Base-by-base conservation (phyloP, 352 stramenopile genomes). In the Phytophthora pinifolia region DNA sequence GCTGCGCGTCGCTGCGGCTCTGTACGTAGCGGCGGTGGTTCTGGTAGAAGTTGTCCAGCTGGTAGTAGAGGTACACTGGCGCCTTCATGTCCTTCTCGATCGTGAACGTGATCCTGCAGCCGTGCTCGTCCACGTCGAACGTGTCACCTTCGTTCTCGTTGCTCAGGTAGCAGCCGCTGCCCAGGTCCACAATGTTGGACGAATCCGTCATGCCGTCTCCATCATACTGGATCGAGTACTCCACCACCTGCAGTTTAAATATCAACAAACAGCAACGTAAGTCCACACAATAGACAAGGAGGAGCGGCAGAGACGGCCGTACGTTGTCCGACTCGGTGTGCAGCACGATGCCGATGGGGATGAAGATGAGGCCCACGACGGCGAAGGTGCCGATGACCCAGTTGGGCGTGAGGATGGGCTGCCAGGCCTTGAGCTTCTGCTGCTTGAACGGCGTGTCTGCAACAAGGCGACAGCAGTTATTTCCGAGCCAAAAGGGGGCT, bases 31-130 rank as follows among this genome's bases (percentile, higher is more conserved):
- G 83, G 30, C 96, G 81, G 74, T 99, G 97, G 77, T 99, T 99
- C 81, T 99, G 97, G 79, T 99, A 99, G 73, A 99, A 99, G 74
- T 99, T 99, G 58, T 96, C 86, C 27, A 99, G 72, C 74, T 99
- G 90, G 68, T 99, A 99, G 80, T 99, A 98, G 6, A 99, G 76
- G 62, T 98, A 96, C 35, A 99, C 81, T 4, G 97, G 97, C 44
- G 90, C 89, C 43, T 96, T 74, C 92, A 99, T 98, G 52, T 98
- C 79, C 49, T 96, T 79, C 20, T 84, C 66, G 55, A 98, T 80
- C 2, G 77, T 75, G 43, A 99, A 92, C 8, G 72, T 90, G 54
- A 98, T 75, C 22, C 87, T 63, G 49, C 84, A 94, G 47, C 81
- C 82, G 58, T 73, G 74, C 44, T 58, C 37, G 0, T 64, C 47